These are phyloP conservation scores for Starmerella kuoi DNA, from an alignment of 805 yeast species.

Conservation along the genomic window DNA sequence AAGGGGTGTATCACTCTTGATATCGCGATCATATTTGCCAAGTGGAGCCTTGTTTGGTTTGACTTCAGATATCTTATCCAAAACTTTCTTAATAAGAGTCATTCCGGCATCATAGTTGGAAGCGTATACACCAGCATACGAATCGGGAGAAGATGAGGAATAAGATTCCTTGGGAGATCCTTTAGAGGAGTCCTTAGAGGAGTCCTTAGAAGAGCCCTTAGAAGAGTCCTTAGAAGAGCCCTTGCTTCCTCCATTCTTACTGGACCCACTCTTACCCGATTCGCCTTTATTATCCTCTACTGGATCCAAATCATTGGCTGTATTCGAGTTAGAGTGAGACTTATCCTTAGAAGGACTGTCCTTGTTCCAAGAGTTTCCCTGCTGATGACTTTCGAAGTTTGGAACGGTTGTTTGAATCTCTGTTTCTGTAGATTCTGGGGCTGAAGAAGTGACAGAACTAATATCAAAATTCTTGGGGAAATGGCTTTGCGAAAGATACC, in stretches of 20 bases:
- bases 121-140: not conserved
- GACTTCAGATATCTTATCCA: slow-evolving; percentile 6
- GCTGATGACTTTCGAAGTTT: not conserved
- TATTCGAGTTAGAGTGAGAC: no score
- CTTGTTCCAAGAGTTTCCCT: not conserved
- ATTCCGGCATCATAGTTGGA: slow-evolving; percentile 5
- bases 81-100: slow-evolving; percentile 2
- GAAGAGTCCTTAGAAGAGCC: not conserved
- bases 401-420: not conserved
- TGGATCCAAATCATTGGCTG: no score
- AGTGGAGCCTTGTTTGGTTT: slow-evolving; percentile 36
- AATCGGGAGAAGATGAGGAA: no score
- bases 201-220: not conserved
- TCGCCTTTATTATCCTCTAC: not conserved
- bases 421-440: no score
- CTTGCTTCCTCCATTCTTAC: not conserved
- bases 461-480: not conserved
- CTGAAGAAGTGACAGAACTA: not conserved
- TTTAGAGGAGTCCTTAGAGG: not conserved
- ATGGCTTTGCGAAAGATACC: slow-evolving; percentile 7
- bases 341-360: not conserved
- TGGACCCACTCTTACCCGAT: not conserved
- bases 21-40: slow-evolving; percentile 32
- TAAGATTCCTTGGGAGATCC: not conserved
- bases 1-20: slow-evolving; percentile 29